phyloP scores from a whole-genome alignment of 768 basidiomycete genomes.

The Leccinum pellstonianum region DNA sequence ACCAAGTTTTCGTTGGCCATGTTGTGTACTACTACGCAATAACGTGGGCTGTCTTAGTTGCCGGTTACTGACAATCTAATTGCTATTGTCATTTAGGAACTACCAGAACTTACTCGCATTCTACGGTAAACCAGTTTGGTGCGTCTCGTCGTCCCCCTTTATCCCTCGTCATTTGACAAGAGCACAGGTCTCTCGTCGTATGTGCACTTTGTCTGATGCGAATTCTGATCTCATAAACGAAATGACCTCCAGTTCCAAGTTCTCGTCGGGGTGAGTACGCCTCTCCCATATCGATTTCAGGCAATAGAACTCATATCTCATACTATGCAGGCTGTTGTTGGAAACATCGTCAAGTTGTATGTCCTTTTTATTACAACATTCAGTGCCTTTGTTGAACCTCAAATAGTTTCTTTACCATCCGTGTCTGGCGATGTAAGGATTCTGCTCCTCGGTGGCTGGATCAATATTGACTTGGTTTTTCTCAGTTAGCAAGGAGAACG shows the following conservation, averaged over 20 bases:
- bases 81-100: constrained; percentile 33
- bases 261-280: constrained; percentile 35
- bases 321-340: constrained; percentile 45
- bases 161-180: constrained; percentile 12
- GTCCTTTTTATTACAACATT: constrained; percentile 17
- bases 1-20: constrained; percentile 53
- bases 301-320: constrained; percentile 1
- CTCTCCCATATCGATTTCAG: not conserved
- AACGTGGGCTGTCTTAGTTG: constrained; percentile 38
- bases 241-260: constrained; percentile 40
- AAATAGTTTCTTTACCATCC: constrained; percentile 51
- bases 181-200: constrained; percentile 50
- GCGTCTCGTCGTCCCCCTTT: constrained; percentile 9
- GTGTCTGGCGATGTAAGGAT: constrained; percentile 59
- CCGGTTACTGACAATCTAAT: constrained; percentile 5
- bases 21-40: constrained; percentile 53
- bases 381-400: not conserved
- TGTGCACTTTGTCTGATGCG: constrained; percentile 18
- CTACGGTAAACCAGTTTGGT: constrained; percentile 46
- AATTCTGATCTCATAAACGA: constrained; percentile 9
- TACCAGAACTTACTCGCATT: constrained; percentile 39
- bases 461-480: not conserved
- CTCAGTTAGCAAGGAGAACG: constrained; percentile 55
- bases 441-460: constrained; percentile 7
- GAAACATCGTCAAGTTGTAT: constrained; percentile 53